A percentile compares a stretch with the other conserved stretches of the same genome.
phyloP scores from a whole-genome alignment of 345 rosid genomes.

The Acer yangbiense region DNA sequence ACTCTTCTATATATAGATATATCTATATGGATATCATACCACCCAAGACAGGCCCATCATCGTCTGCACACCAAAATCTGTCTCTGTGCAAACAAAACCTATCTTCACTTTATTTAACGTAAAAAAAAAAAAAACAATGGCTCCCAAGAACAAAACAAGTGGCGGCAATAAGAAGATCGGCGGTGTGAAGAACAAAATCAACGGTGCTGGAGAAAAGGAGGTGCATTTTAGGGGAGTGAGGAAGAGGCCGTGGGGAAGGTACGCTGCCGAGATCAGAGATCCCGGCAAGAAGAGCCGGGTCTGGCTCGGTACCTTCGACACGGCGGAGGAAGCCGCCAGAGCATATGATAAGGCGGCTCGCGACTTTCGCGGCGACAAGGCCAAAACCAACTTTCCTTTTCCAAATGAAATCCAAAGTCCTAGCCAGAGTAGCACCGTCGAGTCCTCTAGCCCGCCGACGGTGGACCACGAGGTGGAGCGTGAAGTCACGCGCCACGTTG shows the following conservation, averaged over 20 bases:
- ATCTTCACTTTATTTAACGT: background rate
- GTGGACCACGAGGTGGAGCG: constrained; percentile 35
- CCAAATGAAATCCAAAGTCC: constrained; percentile 41
- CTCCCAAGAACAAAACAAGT: constrained; percentile 7
- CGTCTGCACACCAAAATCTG: background rate
- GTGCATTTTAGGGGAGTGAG: constrained; percentile 74
- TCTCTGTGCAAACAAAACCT: background rate
- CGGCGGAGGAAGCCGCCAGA: constrained; percentile 90
- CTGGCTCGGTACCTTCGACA: constrained; percentile 92
- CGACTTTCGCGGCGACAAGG: constrained; percentile 62
- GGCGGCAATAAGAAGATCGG: background rate
- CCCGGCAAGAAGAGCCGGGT: constrained; percentile 78
- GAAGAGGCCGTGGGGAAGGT: constrained; percentile 97
- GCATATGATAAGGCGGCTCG: constrained; percentile 87
- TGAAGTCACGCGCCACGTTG: constrained; percentile 29
- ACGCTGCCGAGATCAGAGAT: constrained; percentile 96
- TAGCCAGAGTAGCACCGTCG: constrained; percentile 44
- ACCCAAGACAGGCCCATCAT: background rate
- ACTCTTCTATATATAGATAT: constrained; percentile 6
- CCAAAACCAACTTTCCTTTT: constrained; percentile 67
- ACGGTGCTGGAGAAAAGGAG: constrained; percentile 4
- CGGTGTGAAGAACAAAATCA: background rate
- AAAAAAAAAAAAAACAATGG: background rate
- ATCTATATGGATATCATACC: too few relatives aligned
- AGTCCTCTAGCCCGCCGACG: constrained; percentile 37